Conservation (phyloP, 108 stramenopile genomes). For the Skeletonema menzelii region DNA sequence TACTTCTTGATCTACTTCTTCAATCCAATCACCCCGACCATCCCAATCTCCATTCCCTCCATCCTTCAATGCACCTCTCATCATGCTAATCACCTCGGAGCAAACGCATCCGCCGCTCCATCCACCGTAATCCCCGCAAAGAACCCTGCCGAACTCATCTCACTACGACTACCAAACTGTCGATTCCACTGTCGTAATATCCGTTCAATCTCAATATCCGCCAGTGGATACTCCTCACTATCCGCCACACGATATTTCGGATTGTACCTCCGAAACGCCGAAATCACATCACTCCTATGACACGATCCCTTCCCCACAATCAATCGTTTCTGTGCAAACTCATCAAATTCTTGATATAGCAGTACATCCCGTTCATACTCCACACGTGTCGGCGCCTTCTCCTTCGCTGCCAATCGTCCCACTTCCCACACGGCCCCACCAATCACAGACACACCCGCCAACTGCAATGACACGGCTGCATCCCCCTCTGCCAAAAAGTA, state of each 20-base stretch:
- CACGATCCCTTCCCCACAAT: conserved; percentile 37
- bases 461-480: conserved; percentile 52
- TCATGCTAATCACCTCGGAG: conserved; percentile 9
- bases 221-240: conserved; percentile 60
- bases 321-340: conserved; percentile 71
- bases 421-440: conserved; percentile 74
- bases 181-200: conserved; percentile 71
- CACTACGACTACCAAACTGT: conserved; percentile 52
- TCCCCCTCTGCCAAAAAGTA: conserved; percentile 70
- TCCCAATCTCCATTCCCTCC: no score
- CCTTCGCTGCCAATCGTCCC: conserved; percentile 67
- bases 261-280: conserved; percentile 81
- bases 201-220: conserved; percentile 81
- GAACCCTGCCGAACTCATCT: conserved; percentile 77
- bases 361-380: conserved; percentile 60
- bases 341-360: conserved; percentile 69
- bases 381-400: conserved; percentile 62
- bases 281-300: conserved; percentile 74
- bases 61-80: no score
- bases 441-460: conserved; percentile 76
- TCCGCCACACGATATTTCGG: conserved; percentile 78
- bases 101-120: conserved; percentile 71
- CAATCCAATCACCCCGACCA: no score
- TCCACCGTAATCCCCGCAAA: conserved; percentile 72
- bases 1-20: no score